phyloP scores from a whole-genome alignment of 352 stramenopile genomes.

The Phytopythium cucurbitacearum region DNA sequence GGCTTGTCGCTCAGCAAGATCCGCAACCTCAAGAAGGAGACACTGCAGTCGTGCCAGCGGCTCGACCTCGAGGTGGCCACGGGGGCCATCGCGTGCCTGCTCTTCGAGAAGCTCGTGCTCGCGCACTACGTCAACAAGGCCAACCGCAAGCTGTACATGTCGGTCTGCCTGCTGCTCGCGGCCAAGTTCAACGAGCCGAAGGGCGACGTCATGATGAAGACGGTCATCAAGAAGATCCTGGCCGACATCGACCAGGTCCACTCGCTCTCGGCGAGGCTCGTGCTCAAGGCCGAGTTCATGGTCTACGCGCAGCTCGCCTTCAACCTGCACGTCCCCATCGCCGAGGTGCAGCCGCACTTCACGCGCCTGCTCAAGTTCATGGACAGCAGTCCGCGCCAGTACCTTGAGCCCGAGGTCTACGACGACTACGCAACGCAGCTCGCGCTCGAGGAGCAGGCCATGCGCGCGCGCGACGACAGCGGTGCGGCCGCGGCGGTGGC shows the following conservation, averaged over 20 bases:
- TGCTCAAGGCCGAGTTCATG: slow-evolving; percentile 87
- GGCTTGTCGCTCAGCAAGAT: slow-evolving; percentile 96
- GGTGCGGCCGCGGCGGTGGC: slow-evolving; percentile 7
- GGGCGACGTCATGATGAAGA: slow-evolving; percentile 57
- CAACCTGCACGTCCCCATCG: slow-evolving; percentile 76
- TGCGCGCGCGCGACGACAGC: slow-evolving; percentile 7
- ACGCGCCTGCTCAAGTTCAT: slow-evolving; percentile 78
- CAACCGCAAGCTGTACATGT: slow-evolving; percentile 96
- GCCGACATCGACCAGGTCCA: slow-evolving; percentile 77
- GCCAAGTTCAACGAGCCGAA: slow-evolving; percentile 91
- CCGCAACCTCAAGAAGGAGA: slow-evolving; percentile 91
- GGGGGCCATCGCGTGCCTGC: slow-evolving; percentile 92
- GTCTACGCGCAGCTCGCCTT: slow-evolving; percentile 90
- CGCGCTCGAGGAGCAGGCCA: slow-evolving; percentile 57
- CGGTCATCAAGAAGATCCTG: slow-evolving; percentile 60
- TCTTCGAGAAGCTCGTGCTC: slow-evolving; percentile 97
- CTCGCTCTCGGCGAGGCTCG: slow-evolving; percentile 74
- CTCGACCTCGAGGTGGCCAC: slow-evolving; percentile 91
- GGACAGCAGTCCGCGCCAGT: slow-evolving; percentile 88
- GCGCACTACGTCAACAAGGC: slow-evolving; percentile 94
- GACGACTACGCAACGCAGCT: slow-evolving; percentile 65
- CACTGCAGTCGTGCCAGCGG: slow-evolving; percentile 66
- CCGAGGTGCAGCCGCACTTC: slow-evolving; percentile 85
- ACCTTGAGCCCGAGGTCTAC: slow-evolving; percentile 85
- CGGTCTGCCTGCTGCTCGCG: slow-evolving; percentile 92